Evolutionary conservation across 2,329 filamentous ascomycete species (phyloP).

Genomic region (Nigrograna mackinnonii): DNA sequence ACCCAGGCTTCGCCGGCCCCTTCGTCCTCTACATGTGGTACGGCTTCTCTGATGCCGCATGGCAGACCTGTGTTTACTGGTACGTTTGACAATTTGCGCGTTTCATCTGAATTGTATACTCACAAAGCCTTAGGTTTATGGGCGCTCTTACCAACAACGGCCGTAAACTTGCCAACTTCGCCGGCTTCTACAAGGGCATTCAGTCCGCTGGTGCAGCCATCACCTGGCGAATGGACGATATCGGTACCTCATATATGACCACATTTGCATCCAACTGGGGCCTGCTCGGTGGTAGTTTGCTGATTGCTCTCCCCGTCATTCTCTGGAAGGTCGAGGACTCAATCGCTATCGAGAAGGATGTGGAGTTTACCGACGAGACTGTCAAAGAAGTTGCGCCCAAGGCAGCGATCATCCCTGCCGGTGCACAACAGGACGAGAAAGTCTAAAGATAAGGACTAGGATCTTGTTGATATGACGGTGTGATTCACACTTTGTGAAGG

Average conservation of each 20-base stretch:
- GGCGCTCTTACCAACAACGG: constrained; percentile 90
- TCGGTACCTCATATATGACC: constrained; percentile 64
- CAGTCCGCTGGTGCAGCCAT: constrained; percentile 85
- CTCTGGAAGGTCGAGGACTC: constrained; percentile 79
- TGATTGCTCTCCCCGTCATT: constrained; percentile 80
- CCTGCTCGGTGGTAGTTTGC: constrained; percentile 70
- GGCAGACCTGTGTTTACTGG: constrained; percentile 94
- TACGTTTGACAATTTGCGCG: constrained; percentile 34
- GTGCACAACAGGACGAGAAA: constrained; percentile 26
- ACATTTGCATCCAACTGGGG: constrained; percentile 80
- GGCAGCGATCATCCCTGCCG: constrained; percentile 14
- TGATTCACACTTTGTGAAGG: too few relatives aligned
- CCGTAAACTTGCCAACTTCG: constrained; percentile 88
- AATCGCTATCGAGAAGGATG: constrained; percentile 78
- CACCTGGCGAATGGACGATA: constrained; percentile 70
- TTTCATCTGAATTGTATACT: constrained; percentile 4
- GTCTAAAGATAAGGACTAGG: constrained; percentile 15
- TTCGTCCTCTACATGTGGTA: constrained; percentile 93
- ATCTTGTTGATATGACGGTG: not conserved
- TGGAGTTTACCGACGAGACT: constrained; percentile 85
- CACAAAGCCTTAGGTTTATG: constrained; percentile 69
- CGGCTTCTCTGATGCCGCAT: constrained; percentile 85
- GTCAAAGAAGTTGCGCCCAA: constrained; percentile 65
- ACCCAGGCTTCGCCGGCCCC: constrained; percentile 70
- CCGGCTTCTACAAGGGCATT: constrained; percentile 87